These are phyloP conservation scores for Neurospora sp. DNA, from an alignment of 495 filamentous ascomycete genomes.

Conservation along the genomic window DNA sequence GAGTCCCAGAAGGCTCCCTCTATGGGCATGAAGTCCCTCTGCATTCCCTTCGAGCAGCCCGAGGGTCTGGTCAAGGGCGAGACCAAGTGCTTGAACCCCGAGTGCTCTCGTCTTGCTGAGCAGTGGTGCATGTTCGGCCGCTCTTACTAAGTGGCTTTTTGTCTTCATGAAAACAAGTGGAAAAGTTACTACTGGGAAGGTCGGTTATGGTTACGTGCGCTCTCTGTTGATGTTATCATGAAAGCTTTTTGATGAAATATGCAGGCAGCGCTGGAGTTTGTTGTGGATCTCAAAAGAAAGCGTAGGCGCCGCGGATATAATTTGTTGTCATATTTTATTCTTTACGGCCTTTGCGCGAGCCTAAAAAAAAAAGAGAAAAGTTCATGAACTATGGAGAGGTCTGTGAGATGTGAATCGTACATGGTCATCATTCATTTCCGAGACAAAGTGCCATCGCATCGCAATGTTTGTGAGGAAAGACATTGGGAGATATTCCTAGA, in stretches of 20 bases:
- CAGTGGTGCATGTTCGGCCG: constrained; percentile 84
- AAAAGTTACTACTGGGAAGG: background rate
- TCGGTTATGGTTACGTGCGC: background rate
- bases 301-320: background rate
- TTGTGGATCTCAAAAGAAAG: background rate
- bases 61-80: constrained; percentile 64
- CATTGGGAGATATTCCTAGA: background rate
- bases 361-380: background rate
- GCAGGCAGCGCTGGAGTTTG: background rate
- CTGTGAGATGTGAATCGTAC: background rate
- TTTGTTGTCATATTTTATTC: background rate
- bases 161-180: background rate
- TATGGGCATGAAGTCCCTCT: constrained; percentile 96
- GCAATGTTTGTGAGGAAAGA: too few relatives aligned
- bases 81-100: constrained; percentile 83
- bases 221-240: background rate
- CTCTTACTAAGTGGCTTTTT: constrained; percentile 35
- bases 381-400: background rate
- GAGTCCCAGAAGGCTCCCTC: constrained; percentile 73
- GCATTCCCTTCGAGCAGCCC: constrained; percentile 95
- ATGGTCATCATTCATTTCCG: background rate
- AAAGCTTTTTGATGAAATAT: background rate
- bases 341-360: background rate
- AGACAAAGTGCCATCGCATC: background rate
- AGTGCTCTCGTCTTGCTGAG: constrained; percentile 64